These are phyloP conservation scores for Didymella pomorum DNA, from an alignment of 2,329 filamentous ascomycete species.

Conservation along the genomic window DNA sequence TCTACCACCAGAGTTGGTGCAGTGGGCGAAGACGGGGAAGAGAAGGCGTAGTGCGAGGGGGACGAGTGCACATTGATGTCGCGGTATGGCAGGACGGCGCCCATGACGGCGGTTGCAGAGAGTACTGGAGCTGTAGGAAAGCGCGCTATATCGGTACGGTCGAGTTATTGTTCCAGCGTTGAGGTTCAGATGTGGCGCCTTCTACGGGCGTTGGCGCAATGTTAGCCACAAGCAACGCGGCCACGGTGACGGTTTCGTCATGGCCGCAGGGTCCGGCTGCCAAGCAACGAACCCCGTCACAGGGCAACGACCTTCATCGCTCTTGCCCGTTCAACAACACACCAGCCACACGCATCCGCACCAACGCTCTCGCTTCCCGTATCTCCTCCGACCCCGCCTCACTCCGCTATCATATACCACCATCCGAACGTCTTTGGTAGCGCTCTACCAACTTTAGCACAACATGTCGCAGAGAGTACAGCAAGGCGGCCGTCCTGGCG, in stretches of 20 bases:
- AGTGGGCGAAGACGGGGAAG: constrained; percentile 90
- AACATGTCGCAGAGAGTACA: constrained; percentile 85
- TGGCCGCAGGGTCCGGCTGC: constrained; percentile 9
- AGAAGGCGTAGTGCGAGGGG: constrained; percentile 92
- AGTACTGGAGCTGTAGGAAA: neutral
- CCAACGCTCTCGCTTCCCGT: constrained; percentile 20
- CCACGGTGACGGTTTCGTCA: constrained; percentile 26
- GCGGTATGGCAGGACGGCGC: constrained; percentile 74
- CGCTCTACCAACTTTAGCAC: constrained; percentile 35
- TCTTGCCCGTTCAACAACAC: constrained; percentile 21
- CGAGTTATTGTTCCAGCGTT: neutral
- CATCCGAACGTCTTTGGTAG: constrained; percentile 22
- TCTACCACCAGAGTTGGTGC: constrained; percentile 89
- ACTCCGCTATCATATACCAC: constrained; percentile 7
- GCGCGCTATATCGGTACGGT: neutral
- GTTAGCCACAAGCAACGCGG: constrained; percentile 5
- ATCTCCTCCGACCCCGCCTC: constrained; percentile 1
- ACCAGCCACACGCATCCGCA: constrained; percentile 15
- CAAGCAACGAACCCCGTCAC: constrained; percentile 20
- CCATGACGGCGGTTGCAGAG: constrained; percentile 52
- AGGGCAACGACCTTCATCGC: constrained; percentile 19
- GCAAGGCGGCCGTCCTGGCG: constrained; percentile 71
- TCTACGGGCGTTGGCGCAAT: constrained; percentile 5
- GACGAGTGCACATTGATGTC: constrained; percentile 98
- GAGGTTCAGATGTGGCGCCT: constrained; percentile 3